Conservation (phyloP, 441 rosid species). For the Eruca vesicaria region DNA sequence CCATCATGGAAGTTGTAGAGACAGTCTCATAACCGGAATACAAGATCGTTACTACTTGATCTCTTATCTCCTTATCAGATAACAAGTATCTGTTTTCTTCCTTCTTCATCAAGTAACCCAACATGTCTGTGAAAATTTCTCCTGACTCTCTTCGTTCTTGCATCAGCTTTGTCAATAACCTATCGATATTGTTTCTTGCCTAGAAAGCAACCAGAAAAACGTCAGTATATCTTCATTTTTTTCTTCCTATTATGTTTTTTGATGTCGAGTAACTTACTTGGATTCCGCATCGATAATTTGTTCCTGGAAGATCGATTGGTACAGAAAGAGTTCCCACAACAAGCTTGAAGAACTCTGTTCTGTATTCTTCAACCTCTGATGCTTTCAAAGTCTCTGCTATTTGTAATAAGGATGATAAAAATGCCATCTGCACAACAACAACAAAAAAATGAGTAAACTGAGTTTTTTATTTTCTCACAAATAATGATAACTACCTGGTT, state of each 20-base stretch:
- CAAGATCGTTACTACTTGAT: conserved; percentile 78
- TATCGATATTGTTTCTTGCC: conserved; percentile 67
- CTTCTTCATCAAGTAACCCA: conserved; percentile 62
- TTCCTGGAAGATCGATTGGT: conserved; percentile 81
- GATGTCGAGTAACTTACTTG: conserved; percentile 41
- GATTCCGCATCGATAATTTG: conserved; percentile 64
- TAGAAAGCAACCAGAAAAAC: conserved; percentile 13
- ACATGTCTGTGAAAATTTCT: conserved; percentile 64
- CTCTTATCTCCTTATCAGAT: conserved; percentile 72
- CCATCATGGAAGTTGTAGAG: conserved; percentile 94
- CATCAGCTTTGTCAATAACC: conserved; percentile 55
- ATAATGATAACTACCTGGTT: too few relatives aligned
- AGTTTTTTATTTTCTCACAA: too few relatives aligned
- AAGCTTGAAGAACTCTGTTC: conserved; percentile 81
- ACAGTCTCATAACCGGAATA: conserved; percentile 95
- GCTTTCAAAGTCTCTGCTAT: conserved; percentile 48
- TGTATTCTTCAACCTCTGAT: conserved; percentile 45
- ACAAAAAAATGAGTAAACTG: too few relatives aligned
- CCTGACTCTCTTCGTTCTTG: conserved; percentile 51
- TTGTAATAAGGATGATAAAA: conserved; percentile 74
- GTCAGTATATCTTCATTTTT: background rate
- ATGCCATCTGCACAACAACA: conserved; percentile 61
- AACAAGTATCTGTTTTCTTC: conserved; percentile 50
- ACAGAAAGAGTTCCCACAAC: conserved; percentile 79
- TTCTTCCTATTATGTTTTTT: background rate